phyloP scores from a whole-genome alignment of 192 early-diverging fungal species.

The Mortierella alpina region DNA sequence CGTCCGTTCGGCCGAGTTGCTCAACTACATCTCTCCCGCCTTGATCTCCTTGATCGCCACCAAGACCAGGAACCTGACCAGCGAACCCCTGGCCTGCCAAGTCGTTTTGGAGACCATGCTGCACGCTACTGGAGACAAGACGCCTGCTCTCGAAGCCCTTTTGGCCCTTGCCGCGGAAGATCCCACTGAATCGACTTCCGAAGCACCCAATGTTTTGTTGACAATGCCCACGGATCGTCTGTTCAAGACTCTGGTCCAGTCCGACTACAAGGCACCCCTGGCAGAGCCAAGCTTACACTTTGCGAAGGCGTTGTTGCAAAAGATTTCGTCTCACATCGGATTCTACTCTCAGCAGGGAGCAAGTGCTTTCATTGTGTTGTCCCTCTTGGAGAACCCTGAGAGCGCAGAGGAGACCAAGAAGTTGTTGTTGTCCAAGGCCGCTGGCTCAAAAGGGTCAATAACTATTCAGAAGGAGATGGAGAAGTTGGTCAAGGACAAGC shows the following conservation, averaged over 20 bases:
- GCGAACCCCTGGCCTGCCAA: constrained; percentile 74
- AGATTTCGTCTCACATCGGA: constrained; percentile 46
- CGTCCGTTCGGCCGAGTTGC: constrained; percentile 74
- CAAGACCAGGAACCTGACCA: constrained; percentile 67
- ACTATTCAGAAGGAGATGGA: constrained; percentile 52
- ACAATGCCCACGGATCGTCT: constrained; percentile 62
- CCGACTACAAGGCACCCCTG: constrained; percentile 43
- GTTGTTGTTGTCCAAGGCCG: constrained; percentile 24
- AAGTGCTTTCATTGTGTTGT: constrained; percentile 52
- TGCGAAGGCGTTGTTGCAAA: constrained; percentile 33
- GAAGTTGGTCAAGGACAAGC: constrained; percentile 37
- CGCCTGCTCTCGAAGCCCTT: constrained; percentile 54
- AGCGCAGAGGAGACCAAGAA: constrained; percentile 50
- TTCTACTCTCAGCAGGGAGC: constrained; percentile 37
- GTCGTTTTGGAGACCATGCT: constrained; percentile 79
- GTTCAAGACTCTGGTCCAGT: constrained; percentile 61
- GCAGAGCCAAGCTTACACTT: constrained; percentile 53
- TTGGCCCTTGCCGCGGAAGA: constrained; percentile 52
- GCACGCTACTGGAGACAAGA: constrained; percentile 63
- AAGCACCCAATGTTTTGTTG: constrained; percentile 49
- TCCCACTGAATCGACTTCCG: constrained; percentile 48
- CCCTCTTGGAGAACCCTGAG: constrained; percentile 56
- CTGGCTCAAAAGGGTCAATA: constrained; percentile 36
- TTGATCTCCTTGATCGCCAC: constrained; percentile 70
- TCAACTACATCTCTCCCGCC: constrained; percentile 65